Evolutionary conservation across 2,329 filamentous ascomycete genomes (phyloP), one percentile per base, ranked within the genome.

Genomic region (Talaromyces sp.): DNA sequence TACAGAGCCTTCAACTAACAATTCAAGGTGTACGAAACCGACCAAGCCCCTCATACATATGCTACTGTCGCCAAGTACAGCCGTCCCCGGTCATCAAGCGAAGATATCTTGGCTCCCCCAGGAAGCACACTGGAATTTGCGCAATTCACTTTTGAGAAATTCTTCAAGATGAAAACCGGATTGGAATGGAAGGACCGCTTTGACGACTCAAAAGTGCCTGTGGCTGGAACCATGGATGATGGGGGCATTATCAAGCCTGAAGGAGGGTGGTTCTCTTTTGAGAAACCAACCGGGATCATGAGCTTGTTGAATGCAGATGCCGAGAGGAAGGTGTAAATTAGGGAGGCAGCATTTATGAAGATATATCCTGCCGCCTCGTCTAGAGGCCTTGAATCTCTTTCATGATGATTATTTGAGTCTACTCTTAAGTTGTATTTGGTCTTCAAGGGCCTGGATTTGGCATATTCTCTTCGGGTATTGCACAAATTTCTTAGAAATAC

Each of bases 11-110:
- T 62, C 67, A 64, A 63, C 63, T 43, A 65, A 61, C 55, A 57
- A 54, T 60, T 69, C 31, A 63, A 91, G 87, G 79, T 92, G 56
- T 90, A 85, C 75, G 85, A 91, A 71, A 88, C 86, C 5, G 80
- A 84, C 62, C 75, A 80, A 11, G 73, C 75, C 14, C 87, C 87
- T 0, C 78, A 76, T 61, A 80, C 83, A 0, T 92, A 90, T 74
- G 82, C 81, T 64, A 83, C 85, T 52, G 83, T 83, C 8, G 80
- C 79, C 53, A 83, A 83, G 58, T 76, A 77, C 60, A 73, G 66
- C 31, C 70, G 73, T 1, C 60, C 64, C 3, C 72, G 74, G 0
- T 68, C 63, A 11, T 68, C 68, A 0, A 65, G 66, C 10, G 64
- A 71, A 1, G 68, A 77, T 11, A 68, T 74, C 11, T 65, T 77